phyloP scores from a whole-genome alignment of 805 yeast genomes.

The Komagataella phaffii region DNA sequence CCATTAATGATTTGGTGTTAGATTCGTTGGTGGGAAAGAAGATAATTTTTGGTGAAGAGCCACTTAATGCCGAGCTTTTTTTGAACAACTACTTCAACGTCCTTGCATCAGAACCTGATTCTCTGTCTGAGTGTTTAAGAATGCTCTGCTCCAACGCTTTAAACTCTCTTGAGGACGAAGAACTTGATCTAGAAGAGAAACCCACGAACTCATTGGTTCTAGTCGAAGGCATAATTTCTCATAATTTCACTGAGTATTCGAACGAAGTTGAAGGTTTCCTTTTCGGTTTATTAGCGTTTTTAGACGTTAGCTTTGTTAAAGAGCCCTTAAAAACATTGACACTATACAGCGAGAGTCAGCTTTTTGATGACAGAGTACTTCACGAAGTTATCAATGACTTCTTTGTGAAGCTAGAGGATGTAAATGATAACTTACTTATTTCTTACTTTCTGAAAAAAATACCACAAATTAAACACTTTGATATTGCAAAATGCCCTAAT shows the following conservation, averaged over 20 bases:
- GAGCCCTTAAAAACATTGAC: slow-evolving; percentile 18
- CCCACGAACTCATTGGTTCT: slow-evolving; percentile 16
- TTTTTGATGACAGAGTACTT: slow-evolving; percentile 8
- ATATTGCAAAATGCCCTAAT: slow-evolving; percentile 10
- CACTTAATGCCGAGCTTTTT: not conserved
- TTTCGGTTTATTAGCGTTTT: slow-evolving; percentile 18
- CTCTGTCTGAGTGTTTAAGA: not conserved
- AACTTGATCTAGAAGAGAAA: slow-evolving; percentile 2
- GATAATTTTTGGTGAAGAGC: not conserved
- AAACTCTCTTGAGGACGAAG: slow-evolving; percentile 9
- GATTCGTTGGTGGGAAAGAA: not conserved
- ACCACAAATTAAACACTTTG: slow-evolving; percentile 8
- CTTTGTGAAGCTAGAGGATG: slow-evolving; percentile 16
- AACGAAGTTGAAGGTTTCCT: slow-evolving; percentile 20
- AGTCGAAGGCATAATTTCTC: slow-evolving; percentile 13
- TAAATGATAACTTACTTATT: slow-evolving; percentile 5
- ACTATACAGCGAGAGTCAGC: slow-evolving; percentile 15
- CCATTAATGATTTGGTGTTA: not conserved
- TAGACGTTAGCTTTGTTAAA: slow-evolving; percentile 17
- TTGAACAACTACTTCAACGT: not conserved
- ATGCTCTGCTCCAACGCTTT: slow-evolving; percentile 6
- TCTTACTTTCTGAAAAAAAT: slow-evolving; percentile 1
- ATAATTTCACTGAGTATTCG: slow-evolving; percentile 8
- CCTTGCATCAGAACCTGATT: not conserved
- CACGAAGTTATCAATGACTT: slow-evolving; percentile 20